phyloP scores from a whole-genome alignment of 805 yeast genomes.

The Brettanomyces anomalus region DNA sequence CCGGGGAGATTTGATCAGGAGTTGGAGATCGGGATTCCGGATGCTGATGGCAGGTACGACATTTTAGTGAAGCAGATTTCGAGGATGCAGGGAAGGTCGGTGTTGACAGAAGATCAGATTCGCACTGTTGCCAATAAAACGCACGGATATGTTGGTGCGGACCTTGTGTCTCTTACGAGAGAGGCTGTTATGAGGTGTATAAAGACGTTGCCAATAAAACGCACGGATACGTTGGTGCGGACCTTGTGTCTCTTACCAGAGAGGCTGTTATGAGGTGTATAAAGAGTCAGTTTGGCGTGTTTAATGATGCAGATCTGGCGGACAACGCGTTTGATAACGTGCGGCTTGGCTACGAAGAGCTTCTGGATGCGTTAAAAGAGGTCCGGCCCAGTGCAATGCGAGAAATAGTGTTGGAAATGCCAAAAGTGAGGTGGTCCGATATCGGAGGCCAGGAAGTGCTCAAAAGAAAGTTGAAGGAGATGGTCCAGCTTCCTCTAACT shows the following conservation, averaged over 20 bases:
- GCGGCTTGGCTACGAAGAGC: conserved; percentile 44
- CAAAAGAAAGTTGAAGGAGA: conserved; percentile 75
- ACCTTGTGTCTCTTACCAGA: conserved; percentile 74
- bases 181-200: conserved; percentile 85
- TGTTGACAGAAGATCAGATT: conserved; percentile 47
- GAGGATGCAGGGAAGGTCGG: conserved; percentile 42
- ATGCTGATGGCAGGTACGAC: conserved; percentile 65
- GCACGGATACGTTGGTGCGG: conserved; percentile 98
- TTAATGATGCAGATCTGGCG: conserved; percentile 2
- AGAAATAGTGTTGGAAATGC: conserved; percentile 89
- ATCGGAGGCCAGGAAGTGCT: conserved; percentile 90
- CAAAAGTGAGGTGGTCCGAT: conserved; percentile 87
- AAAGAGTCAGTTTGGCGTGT: conserved; percentile 40
- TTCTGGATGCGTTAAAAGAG: conserved; percentile 66
- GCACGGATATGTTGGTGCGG: conserved; percentile 98
- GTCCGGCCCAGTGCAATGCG: conserved; percentile 96
- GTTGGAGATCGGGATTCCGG: conserved; percentile 91
- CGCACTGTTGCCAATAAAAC: conserved; percentile 61
- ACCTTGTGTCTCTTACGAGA: conserved; percentile 74
- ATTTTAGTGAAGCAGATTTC: conserved; percentile 58
- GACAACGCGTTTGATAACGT: conserved; percentile 22
- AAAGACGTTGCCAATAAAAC: conserved; percentile 57
- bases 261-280: conserved; percentile 85
- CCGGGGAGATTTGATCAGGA: conserved; percentile 94
- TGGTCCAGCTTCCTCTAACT: conserved; percentile 84